Base-by-base conservation (phyloP, 306 rosid genomes). In the Cucurbita pepo region DNA sequence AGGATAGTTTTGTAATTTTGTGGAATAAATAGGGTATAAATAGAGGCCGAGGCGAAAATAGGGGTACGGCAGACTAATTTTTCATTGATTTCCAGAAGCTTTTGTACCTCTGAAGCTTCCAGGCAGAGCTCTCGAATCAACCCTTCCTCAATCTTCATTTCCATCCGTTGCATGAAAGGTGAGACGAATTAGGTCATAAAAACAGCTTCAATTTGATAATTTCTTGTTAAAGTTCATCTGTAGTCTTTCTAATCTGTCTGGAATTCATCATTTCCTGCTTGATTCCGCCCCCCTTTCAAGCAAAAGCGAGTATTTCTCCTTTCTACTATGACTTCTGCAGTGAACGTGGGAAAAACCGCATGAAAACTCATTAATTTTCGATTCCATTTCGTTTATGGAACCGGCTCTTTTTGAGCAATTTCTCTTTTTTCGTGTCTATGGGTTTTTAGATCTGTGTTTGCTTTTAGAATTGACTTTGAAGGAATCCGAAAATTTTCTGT, bases 91-190 rank as follows among this genome's bases (percentile, higher is more conserved):
- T 25, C n/a, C 63, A 59, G 43, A 14, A 59, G 43, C 18, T 34
- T 59, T 59, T 38, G 12, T 3, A 0, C 11, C 13, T 62, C 50
- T 40, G 16, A 18, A 65, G 54, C 72, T 65, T 45, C 72, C 21
- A 41, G 53, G 53, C 53, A 21, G 71, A 3, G n/a, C 56, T 22
- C 40, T 22, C 30, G 18, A 66, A 63, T 63, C 50, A n/a, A n/a
- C 50, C 5, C 15, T 16, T 37, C 69, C 50, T 22, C n/a, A 44
- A 65, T 19, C 21, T 21, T 65, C 18, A 44, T 5, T 8, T 44
- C 54, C 19, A 36, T 66, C 52, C 13, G 12, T 66, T 66, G 72
- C 72, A 66, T 66, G 72, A 66, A 66, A 66, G 72, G 72, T 66
- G 10, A 48, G 56, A 45, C 13, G 40, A 67, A 47, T 67, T 13